Conservation (phyloP, 345 rosid species). For the Cardiospermum halicacabum region DNA sequence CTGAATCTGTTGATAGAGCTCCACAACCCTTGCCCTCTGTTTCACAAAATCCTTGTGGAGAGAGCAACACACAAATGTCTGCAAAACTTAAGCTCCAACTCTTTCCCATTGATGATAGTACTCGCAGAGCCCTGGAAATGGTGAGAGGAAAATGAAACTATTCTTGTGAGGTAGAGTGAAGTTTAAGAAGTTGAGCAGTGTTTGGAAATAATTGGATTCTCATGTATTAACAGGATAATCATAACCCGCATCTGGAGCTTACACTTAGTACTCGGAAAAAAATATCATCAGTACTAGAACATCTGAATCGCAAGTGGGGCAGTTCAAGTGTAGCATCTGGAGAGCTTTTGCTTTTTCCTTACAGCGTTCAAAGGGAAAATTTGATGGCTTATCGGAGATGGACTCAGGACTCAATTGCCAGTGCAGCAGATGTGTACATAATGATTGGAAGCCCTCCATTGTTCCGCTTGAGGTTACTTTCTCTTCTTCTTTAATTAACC, state of each 20-base stretch:
- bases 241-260: constrained; percentile 94
- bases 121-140: constrained; percentile 83
- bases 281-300: constrained; percentile 92
- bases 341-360: constrained; percentile 81
- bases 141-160: constrained; percentile 40
- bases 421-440: constrained; percentile 73
- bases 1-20: constrained; percentile 37
- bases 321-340: constrained; percentile 74
- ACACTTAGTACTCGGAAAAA: constrained; percentile 91
- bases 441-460: constrained; percentile 68
- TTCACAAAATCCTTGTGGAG: constrained; percentile 45
- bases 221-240: constrained; percentile 70
- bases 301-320: constrained; percentile 96
- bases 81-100: constrained; percentile 89
- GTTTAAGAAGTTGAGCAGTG: constrained; percentile 10
- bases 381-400: constrained; percentile 55
- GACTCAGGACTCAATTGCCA: constrained; percentile 65
- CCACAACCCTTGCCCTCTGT: constrained; percentile 35
- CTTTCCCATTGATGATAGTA: constrained; percentile 89
- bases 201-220: constrained; percentile 17
- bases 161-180: constrained; percentile 17
- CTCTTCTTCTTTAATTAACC: constrained; percentile 17
- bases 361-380: constrained; percentile 59
- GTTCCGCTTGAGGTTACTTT: constrained; percentile 82
- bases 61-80: constrained; percentile 41